A percentile compares a stretch with the other conserved stretches of the same genome.
Evolutionary conservation across 768 basidiomycete species (phyloP).

Genomic region (Hygrophorus pudorinus): DNA sequence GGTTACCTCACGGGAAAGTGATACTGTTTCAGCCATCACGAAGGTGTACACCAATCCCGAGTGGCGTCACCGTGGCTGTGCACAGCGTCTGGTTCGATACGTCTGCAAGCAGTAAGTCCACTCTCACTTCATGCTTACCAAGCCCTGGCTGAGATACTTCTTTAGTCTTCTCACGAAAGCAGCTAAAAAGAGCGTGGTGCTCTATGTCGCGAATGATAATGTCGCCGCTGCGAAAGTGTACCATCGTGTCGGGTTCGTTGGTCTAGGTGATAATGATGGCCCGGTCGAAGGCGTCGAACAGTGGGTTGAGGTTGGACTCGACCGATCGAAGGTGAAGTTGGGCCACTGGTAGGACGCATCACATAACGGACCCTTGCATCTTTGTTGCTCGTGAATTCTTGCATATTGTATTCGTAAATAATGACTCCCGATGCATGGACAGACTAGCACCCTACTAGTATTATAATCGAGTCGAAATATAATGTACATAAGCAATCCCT

Average conservation of each 20-base stretch:
- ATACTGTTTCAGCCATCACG: slow-evolving; percentile 35
- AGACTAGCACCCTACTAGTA: no score
- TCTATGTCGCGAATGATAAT: slow-evolving; percentile 40
- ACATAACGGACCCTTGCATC: slow-evolving; percentile 5
- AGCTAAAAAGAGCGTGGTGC: slow-evolving; percentile 28
- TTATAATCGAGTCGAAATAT: no score
- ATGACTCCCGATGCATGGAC: no score
- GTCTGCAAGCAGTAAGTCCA: slow-evolving; percentile 31
- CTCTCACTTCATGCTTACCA: not conserved
- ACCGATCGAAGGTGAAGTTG: slow-evolving; percentile 21
- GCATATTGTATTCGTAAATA: no score
- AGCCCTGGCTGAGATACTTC: not conserved
- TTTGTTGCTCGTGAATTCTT: no score
- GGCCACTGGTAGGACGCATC: slow-evolving; percentile 42
- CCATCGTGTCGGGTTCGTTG: slow-evolving; percentile 38
- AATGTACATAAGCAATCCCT: no score
- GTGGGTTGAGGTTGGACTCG: slow-evolving; percentile 49
- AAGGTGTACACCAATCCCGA: slow-evolving; percentile 39
- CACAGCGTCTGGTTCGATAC: slow-evolving; percentile 34
- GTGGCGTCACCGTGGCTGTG: slow-evolving; percentile 35
- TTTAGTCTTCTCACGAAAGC: slow-evolving; percentile 25
- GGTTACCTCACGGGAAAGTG: slow-evolving; percentile 35
- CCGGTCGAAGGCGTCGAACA: slow-evolving; percentile 21
- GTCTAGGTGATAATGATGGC: slow-evolving; percentile 16
- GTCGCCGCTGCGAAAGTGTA: slow-evolving; percentile 33